Percentiles rank a stretch among this genome's conserved stretches.
phyloP scores from a whole-genome alignment of 176 grass and related monocot genomes.

The Panicum miliaceum region DNA sequence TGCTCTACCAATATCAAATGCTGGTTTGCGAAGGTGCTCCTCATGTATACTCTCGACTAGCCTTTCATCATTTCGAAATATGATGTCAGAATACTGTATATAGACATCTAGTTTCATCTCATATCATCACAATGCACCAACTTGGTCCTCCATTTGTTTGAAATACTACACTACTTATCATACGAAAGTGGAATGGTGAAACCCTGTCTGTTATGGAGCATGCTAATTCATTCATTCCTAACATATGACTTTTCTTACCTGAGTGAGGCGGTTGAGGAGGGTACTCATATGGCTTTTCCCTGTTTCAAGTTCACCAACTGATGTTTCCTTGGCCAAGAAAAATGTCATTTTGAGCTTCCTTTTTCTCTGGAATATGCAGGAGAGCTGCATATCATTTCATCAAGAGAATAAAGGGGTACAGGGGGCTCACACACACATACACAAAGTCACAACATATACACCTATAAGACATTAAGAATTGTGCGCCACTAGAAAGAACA shows the following conservation, averaged over 20 bases:
- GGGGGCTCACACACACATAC: neutral
- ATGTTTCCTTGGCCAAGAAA: slow-evolving; percentile 2
- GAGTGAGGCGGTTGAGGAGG: neutral
- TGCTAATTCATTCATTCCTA: slow-evolving; percentile 5
- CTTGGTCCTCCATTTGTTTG: slow-evolving; percentile 4
- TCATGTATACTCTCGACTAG: neutral
- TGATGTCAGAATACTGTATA: neutral
- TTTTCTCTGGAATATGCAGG: neutral
- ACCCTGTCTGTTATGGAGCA: slow-evolving; percentile 15
- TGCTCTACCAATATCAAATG: slow-evolving; percentile 1
- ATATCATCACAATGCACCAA: slow-evolving; percentile 20
- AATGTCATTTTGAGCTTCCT: neutral
- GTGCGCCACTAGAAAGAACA: neutral
- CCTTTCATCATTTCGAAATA: neutral
- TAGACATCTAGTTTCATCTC: neutral
- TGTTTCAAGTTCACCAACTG: neutral
- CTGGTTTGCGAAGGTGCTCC: neutral
- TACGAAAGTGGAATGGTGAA: neutral
- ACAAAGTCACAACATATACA: neutral
- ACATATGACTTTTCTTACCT: neutral
- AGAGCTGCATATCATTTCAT: neutral
- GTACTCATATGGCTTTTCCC: neutral
- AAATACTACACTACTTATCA: neutral
- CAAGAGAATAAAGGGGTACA: neutral
- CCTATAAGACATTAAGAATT: neutral